phyloP scores from a whole-genome alignment of 305 asterid genomes.

The Rubia peregrina region DNA sequence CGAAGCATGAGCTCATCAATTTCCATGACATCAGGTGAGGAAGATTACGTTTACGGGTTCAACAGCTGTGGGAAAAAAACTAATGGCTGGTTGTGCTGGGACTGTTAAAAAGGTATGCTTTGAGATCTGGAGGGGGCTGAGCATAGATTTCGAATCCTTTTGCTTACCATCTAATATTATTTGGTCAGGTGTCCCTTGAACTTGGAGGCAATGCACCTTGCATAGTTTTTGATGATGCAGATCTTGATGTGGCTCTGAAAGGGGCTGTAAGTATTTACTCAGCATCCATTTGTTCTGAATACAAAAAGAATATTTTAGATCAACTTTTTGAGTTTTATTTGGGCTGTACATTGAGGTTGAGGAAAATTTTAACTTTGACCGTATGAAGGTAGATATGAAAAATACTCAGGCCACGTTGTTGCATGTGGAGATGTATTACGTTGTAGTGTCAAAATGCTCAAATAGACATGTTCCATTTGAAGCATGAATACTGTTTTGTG shows the following conservation, averaged over 20 bases:
- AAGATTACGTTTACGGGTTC: slow-evolving; percentile 97
- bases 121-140: slow-evolving; percentile 7
- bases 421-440: neutral
- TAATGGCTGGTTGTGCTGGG: slow-evolving; percentile 90
- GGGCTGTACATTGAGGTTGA: neutral
- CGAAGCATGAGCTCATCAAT: slow-evolving; percentile 5
- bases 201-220: slow-evolving; percentile 99
- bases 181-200: slow-evolving; percentile 77
- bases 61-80: slow-evolving; percentile 87
- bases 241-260: slow-evolving; percentile 85
- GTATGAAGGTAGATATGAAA: neutral
- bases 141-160: neutral
- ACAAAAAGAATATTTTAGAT: neutral
- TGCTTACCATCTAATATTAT: slow-evolving; percentile 15
- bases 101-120: slow-evolving; percentile 80
- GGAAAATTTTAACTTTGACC: neutral
- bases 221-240: slow-evolving; percentile 94
- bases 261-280: slow-evolving; percentile 59
- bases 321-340: neutral
- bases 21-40: slow-evolving; percentile 53
- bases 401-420: neutral
- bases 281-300: neutral
- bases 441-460: no score
- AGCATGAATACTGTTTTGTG: neutral
- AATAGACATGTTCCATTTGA: no score